These are phyloP conservation scores for Candida tammaniensis DNA, from an alignment of 805 yeast species.

Conservation along the genomic window DNA sequence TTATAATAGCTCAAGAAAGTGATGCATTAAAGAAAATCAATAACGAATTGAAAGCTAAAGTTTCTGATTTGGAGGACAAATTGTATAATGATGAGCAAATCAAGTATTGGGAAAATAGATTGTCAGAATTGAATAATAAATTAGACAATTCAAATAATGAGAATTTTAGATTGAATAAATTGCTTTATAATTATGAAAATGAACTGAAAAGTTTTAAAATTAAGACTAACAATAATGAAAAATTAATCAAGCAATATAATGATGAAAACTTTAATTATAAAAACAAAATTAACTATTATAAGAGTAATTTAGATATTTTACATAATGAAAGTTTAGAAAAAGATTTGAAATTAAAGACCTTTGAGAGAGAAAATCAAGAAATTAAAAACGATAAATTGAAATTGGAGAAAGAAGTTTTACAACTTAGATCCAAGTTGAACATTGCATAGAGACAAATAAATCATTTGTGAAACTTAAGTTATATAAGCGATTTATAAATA, in stretches of 20 bases:
- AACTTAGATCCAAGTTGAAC: constrained; percentile 42
- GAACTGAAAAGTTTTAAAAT: constrained; percentile 52
- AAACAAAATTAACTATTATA: constrained; percentile 43
- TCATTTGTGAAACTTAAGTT: too few species aligned
- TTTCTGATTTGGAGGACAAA: constrained; percentile 46
- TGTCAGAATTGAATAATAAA: constrained; percentile 50
- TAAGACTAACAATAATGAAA: constrained; percentile 49
- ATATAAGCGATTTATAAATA: not conserved
- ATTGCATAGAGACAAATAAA: constrained; percentile 8
- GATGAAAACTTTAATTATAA: constrained; percentile 59
- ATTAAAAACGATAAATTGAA: constrained; percentile 50
- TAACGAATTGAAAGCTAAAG: constrained; percentile 45
- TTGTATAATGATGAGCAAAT: constrained; percentile 51
- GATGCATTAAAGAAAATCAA: constrained; percentile 58
- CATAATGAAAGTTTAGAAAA: constrained; percentile 39
- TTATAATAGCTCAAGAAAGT: constrained; percentile 64
- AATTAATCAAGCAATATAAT: constrained; percentile 49
- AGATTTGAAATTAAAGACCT: constrained; percentile 43
- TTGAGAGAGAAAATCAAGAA: constrained; percentile 56
- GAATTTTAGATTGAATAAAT: constrained; percentile 52
- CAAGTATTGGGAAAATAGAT: constrained; percentile 58
- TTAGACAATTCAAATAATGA: constrained; percentile 46
- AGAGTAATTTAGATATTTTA: constrained; percentile 36
- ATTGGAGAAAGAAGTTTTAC: constrained; percentile 55
- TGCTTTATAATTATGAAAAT: constrained; percentile 48